Evolutionary conservation across 257 asterid species (phyloP).

Genomic region (Ligustrum vulgare): DNA sequence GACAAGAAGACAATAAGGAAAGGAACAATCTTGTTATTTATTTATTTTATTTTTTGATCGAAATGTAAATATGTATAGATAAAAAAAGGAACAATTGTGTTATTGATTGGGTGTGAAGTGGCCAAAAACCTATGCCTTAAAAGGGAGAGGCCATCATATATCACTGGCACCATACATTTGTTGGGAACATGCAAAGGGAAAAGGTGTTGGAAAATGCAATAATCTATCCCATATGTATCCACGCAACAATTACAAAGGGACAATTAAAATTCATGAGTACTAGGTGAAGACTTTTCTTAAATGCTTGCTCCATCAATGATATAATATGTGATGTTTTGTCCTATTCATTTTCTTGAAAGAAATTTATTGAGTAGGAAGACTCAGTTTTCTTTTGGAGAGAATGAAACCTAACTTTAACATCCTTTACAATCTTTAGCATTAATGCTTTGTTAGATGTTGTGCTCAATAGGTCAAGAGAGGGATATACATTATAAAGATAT

Average conservation of each 20-base stretch:
- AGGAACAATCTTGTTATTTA: too few species aligned
- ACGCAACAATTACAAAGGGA: conserved; percentile 20
- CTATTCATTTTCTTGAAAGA: conserved; percentile 36
- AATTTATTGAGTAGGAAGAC: conserved; percentile 30
- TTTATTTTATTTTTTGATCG: too few species aligned
- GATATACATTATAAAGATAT: background rate
- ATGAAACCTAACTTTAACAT: conserved; percentile 12
- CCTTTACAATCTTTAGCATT: conserved; percentile 21
- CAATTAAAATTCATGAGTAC: background rate
- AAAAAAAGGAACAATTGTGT: too few species aligned
- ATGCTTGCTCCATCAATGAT: conserved; percentile 7
- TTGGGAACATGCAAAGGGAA: conserved; percentile 51
- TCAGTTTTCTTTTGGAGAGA: conserved; percentile 22
- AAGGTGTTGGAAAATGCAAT: conserved; percentile 27
- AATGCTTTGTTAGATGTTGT: background rate
- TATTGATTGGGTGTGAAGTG: conserved; percentile 13
- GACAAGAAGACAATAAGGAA: background rate
- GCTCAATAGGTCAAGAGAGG: too few species aligned
- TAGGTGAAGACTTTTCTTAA: background rate
- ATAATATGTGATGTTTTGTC: background rate
- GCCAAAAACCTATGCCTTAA: conserved; percentile 24
- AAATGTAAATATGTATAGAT: too few species aligned
- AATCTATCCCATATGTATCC: conserved; percentile 15
- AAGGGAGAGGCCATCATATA: conserved; percentile 47
- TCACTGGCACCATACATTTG: conserved; percentile 47